These are phyloP conservation scores for Arabidopsis arenosa DNA, from an alignment of 345 rosid genomes.

Conservation along the genomic window DNA sequence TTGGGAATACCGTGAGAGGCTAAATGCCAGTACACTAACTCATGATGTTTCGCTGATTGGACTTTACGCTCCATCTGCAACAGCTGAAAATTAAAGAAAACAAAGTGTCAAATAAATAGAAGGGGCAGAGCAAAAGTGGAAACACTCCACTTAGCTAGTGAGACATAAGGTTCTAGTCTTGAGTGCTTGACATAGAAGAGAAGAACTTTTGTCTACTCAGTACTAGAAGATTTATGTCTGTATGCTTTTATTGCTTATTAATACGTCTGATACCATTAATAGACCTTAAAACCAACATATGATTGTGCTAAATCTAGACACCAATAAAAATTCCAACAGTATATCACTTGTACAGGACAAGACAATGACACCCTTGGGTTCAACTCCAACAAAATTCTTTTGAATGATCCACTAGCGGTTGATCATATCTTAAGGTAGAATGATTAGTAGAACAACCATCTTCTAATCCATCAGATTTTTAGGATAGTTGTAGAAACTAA, in stretches of 20 bases:
- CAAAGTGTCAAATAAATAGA: conserved; percentile 19
- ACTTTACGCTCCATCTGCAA: conserved; percentile 75
- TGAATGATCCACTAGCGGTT: background rate
- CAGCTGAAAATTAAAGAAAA: conserved; percentile 54
- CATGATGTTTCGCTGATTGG: conserved; percentile 74
- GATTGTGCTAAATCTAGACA: conserved; percentile 17
- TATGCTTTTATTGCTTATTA: conserved; percentile 3
- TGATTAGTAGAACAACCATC: too few relatives aligned
- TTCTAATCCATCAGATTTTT: too few relatives aligned
- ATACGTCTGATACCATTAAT: background rate
- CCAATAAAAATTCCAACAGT: background rate
- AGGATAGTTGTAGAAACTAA: too few relatives aligned
- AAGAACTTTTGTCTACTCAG: background rate
- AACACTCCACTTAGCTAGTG: background rate
- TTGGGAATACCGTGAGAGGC: conserved; percentile 90
- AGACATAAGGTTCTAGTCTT: background rate
- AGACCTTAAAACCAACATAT: conserved; percentile 9
- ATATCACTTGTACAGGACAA: background rate
- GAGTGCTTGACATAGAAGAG: background rate
- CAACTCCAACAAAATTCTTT: background rate
- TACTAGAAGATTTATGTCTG: background rate
- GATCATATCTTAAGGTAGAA: background rate
- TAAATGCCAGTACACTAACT: conserved; percentile 84
- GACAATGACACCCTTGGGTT: background rate
- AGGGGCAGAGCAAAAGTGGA: background rate